Conservation (phyloP, 2,329 filamentous ascomycete genomes). For the Aspergillus sp. region DNA sequence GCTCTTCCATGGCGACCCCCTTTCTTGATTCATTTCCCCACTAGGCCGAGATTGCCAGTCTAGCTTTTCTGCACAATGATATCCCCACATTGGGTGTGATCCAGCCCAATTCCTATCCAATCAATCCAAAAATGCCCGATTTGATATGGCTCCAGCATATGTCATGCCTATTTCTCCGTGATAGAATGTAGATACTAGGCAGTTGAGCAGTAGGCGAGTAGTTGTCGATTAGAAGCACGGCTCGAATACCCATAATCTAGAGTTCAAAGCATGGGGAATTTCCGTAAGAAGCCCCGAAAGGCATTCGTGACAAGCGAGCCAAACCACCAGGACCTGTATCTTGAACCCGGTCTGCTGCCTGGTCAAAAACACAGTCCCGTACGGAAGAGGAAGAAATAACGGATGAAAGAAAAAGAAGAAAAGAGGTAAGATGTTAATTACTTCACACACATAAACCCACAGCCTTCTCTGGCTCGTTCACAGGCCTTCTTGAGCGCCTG, state of each 20-base stretch:
- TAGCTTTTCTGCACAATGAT: background rate
- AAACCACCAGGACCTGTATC: background rate
- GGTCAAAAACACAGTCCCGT: background rate
- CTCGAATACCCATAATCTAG: too few species aligned
- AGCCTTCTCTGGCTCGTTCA: slow-evolving; percentile 58
- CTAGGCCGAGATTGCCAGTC: background rate
- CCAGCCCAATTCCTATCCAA: background rate
- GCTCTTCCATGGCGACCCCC: background rate
- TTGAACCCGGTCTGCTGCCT: background rate
- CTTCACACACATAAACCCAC: slow-evolving; percentile 62
- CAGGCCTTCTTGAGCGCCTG: slow-evolving; percentile 60
- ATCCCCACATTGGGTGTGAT: background rate
- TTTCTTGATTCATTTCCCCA: background rate
- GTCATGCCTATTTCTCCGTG: too few species aligned
- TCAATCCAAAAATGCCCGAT: background rate
- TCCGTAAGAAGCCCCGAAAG: background rate
- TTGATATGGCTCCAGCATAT: background rate
- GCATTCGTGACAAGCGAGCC: background rate
- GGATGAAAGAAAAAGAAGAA: background rate
- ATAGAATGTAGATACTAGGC: background rate
- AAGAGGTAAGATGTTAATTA: slow-evolving; percentile 32
- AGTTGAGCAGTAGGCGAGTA: background rate
- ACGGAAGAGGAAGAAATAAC: background rate
- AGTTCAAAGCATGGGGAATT: background rate
- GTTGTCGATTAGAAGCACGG: background rate